phyloP scores from a whole-genome alignment of 495 filamentous ascomycete genomes.

The Penicillium cosmopolitanum region DNA sequence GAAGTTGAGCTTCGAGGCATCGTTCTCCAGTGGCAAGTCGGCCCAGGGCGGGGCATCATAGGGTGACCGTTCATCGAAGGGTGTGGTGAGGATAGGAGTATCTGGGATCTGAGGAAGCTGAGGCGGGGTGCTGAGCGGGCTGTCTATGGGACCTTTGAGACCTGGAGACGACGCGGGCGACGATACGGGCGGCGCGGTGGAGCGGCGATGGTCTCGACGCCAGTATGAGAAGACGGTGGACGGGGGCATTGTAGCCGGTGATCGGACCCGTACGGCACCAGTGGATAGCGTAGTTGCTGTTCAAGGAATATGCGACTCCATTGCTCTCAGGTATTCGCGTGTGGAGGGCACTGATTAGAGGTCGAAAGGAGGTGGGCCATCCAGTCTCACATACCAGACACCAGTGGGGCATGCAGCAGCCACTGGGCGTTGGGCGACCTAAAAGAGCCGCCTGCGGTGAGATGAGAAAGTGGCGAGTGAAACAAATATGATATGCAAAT shows the following conservation, averaged over 20 bases:
- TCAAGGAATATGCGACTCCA: constrained; percentile 24
- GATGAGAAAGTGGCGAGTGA: neutral
- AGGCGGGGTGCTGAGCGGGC: constrained; percentile 33
- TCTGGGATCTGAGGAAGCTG: constrained; percentile 40
- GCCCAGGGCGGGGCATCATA: constrained; percentile 21
- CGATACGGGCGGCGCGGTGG: constrained; percentile 39
- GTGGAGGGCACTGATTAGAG: constrained; percentile 24
- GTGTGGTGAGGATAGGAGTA: constrained; percentile 32
- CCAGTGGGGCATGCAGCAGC: constrained; percentile 26
- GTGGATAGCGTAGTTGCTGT: constrained; percentile 7
- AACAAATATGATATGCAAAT: neutral
- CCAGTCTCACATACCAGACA: constrained; percentile 30
- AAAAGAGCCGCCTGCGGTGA: neutral
- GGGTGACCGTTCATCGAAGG: constrained; percentile 23
- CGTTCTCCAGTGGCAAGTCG: constrained; percentile 30
- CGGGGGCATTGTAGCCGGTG: constrained; percentile 39
- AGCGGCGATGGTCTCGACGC: constrained; percentile 51
- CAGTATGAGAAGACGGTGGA: constrained; percentile 55
- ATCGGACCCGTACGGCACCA: constrained; percentile 15
- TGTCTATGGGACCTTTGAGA: constrained; percentile 24
- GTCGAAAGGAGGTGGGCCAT: constrained; percentile 13
- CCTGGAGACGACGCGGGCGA: constrained; percentile 29
- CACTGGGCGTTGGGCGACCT: constrained; percentile 13
- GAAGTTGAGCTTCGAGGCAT: constrained; percentile 32
- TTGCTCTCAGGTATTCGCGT: constrained; percentile 18